phyloP scores from a whole-genome alignment of 192 early-diverging fungal species.

The Backusella tuberculispora region DNA sequence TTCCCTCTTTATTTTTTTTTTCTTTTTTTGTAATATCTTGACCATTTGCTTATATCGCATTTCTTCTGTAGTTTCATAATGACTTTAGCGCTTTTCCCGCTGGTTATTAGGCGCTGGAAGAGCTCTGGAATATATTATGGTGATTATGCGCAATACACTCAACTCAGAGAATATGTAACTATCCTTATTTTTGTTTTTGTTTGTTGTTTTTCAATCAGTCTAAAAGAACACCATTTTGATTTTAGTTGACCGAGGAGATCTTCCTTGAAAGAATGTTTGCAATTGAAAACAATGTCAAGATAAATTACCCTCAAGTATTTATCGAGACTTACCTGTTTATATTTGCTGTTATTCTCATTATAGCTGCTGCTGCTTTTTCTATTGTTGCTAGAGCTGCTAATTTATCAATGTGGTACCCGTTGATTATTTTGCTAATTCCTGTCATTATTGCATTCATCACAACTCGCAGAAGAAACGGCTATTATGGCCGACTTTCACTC shows the following conservation, averaged over 20 bases:
- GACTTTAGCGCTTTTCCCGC: conserved; percentile 15
- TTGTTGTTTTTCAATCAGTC: neutral
- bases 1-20: neutral
- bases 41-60: neutral
- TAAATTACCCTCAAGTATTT: conserved; percentile 20
- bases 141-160: conserved; percentile 9
- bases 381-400: conserved; percentile 32
- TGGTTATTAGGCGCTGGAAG: conserved; percentile 22
- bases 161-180: conserved; percentile 24
- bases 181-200: neutral
- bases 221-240: neutral
- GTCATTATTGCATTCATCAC: conserved; percentile 20
- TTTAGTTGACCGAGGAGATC: conserved; percentile 9
- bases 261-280: conserved; percentile 20
- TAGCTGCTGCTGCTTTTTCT: conserved; percentile 31
- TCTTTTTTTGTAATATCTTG: neutral
- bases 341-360: conserved; percentile 20
- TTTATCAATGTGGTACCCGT: conserved; percentile 37
- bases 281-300: conserved; percentile 1
- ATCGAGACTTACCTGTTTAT: conserved; percentile 30
- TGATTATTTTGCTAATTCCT: conserved; percentile 29
- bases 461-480: conserved; percentile 14
- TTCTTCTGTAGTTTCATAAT: neutral
- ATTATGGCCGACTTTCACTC: neutral
- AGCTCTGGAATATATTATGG: neutral